Percentiles rank a stretch among this genome's conserved stretches.
phyloP scores from a whole-genome alignment of 345 rosid species.

The Rhodamnia rubescens region DNA sequence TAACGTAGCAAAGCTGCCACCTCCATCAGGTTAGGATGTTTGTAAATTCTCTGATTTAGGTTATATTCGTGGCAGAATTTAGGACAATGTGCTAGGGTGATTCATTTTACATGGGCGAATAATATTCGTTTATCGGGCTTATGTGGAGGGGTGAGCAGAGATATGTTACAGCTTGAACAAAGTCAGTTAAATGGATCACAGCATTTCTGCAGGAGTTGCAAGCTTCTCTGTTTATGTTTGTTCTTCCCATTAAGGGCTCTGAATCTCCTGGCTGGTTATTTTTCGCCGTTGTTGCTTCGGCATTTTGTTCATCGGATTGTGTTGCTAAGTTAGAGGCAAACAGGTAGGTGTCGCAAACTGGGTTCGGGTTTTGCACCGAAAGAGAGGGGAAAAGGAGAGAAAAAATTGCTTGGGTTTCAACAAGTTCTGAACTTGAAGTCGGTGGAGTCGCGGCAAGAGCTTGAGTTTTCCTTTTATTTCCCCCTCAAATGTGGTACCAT shows the following conservation, averaged over 20 bases:
- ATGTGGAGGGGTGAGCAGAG: neutral
- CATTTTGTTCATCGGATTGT: neutral
- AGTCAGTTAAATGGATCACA: neutral
- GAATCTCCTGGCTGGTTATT: neutral
- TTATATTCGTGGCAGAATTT: neutral
- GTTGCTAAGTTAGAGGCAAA: neutral
- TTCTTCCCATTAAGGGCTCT: neutral
- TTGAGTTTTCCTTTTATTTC: neutral
- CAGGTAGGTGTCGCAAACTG: neutral
- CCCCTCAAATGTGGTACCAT: neutral
- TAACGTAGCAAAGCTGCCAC: slow-evolving; percentile 13
- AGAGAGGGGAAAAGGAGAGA: neutral
- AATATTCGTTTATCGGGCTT: neutral
- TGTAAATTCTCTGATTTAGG: neutral
- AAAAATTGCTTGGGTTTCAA: neutral
- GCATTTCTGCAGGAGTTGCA: neutral
- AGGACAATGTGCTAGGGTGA: neutral
- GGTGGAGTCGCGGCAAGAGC: neutral
- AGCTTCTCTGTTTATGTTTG: neutral
- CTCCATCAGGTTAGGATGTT: slow-evolving; percentile 2
- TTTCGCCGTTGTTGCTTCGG: neutral
- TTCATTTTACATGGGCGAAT: neutral
- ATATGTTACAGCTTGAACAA: neutral
- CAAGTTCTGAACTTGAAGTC: neutral
- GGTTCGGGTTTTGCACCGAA: neutral